phyloP scores from a whole-genome alignment of 352 stramenopile genomes.

The Phytopythium delawarense region DNA sequence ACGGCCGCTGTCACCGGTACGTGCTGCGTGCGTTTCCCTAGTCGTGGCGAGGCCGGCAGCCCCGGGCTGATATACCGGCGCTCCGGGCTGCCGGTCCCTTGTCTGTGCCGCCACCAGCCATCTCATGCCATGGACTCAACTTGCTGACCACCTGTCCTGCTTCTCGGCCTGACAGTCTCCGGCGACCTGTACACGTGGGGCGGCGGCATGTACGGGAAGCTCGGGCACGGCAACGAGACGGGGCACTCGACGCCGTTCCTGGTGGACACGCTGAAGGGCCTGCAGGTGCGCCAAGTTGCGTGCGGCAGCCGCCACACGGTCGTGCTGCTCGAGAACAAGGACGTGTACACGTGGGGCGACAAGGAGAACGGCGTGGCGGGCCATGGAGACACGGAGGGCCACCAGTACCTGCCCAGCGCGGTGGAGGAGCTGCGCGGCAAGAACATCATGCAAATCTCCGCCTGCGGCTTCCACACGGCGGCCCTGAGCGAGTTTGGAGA shows the following conservation, averaged over 20 bases:
- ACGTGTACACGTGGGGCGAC: conserved; percentile 94
- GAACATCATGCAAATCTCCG: conserved; percentile 85
- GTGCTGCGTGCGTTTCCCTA: not conserved
- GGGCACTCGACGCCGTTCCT: conserved; percentile 92
- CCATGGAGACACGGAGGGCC: conserved; percentile 92
- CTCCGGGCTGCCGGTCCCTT: not conserved
- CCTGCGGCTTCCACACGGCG: conserved; percentile 85
- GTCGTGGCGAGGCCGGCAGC: not conserved
- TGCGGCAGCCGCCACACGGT: conserved; percentile 94
- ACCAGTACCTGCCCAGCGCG: conserved; percentile 92
- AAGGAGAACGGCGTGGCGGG: conserved; percentile 95
- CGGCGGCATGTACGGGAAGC: conserved; percentile 95
- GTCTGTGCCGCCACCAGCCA: not conserved
- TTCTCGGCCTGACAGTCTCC: conserved; percentile 38
- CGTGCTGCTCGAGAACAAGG: conserved; percentile 82
- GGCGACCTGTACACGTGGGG: conserved; percentile 94
- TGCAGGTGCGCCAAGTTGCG: conserved; percentile 90
- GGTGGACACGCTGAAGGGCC: conserved; percentile 91
- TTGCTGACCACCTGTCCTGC: not conserved
- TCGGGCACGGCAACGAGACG: conserved; percentile 91
- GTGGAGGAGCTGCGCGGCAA: conserved; percentile 89
- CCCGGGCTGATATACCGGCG: not conserved
- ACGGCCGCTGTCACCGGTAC: conserved; percentile 90
- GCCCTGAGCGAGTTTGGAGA: conserved; percentile 82
- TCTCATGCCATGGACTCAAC: not conserved